A percentile compares a stretch with the other conserved stretches of the same genome.
phyloP scores from a whole-genome alignment of 176 grass and related monocot genomes.

The Lolium rigidum region DNA sequence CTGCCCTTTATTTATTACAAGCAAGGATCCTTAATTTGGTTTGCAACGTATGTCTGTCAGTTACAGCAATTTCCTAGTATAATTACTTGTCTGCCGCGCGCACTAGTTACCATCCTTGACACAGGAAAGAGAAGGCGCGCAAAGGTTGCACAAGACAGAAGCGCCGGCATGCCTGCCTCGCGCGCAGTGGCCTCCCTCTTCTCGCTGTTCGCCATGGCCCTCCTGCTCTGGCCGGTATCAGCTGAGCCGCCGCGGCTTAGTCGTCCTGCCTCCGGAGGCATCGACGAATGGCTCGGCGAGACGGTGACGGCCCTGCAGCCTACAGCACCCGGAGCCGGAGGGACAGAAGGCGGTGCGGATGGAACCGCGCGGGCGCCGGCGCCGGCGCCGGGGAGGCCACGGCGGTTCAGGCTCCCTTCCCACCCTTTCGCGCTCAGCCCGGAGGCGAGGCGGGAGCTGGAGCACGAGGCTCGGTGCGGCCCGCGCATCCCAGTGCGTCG shows the following conservation, averaged over 20 bases:
- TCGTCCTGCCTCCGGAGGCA: not conserved
- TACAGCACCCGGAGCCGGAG: not conserved
- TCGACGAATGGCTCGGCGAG: not conserved
- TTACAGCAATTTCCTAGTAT: conserved; percentile 24
- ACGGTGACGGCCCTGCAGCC: not conserved
- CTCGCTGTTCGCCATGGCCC: conserved; percentile 6
- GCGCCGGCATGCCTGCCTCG: conserved; percentile 15
- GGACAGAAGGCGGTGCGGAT: not conserved
- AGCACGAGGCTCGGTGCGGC: conserved; percentile 56
- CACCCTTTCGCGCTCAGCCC: conserved; percentile 39
- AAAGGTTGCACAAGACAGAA: not conserved
- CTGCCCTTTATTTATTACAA: not conserved
- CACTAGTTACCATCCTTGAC: not conserved
- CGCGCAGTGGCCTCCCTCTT: not conserved
- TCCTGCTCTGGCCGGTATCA: conserved; percentile 33
- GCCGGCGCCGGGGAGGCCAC: not conserved
- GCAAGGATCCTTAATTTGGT: not conserved
- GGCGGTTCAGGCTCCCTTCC: conserved; percentile 2
- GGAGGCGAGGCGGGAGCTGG: conserved; percentile 41
- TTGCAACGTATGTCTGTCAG: not conserved
- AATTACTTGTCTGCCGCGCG: conserved; percentile 13
- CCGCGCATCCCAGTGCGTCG: conserved; percentile 38
- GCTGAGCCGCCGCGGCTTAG: not conserved
- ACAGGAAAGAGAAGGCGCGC: not conserved
- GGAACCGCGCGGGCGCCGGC: not conserved